Evolutionary conservation across 257 asterid species (phyloP).

Genomic region (Nicotiana noctiflora): DNA sequence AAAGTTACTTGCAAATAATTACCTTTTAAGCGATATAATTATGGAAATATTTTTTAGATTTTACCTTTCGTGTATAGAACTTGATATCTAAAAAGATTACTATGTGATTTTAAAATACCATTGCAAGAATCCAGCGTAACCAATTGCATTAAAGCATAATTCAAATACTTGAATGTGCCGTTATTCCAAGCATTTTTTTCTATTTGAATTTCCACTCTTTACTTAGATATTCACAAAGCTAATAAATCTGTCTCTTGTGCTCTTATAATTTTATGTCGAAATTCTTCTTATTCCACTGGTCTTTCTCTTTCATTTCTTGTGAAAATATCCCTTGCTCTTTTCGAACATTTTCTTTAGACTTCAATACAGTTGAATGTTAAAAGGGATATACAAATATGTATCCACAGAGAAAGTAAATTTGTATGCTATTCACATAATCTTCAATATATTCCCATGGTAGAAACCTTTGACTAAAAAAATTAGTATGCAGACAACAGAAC

Average conservation of each 20-base stretch:
- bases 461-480: not conserved
- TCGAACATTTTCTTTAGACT: not conserved
- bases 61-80: too few species aligned
- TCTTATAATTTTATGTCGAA: too few species aligned
- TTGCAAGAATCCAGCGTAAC: not conserved
- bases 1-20: too few species aligned
- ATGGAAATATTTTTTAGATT: too few species aligned
- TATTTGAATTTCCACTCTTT: too few species aligned
- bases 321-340: not conserved
- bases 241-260: too few species aligned
- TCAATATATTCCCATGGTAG: too few species aligned
- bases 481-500: not conserved
- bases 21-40: too few species aligned
- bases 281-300: not conserved
- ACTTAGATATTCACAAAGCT: too few species aligned
- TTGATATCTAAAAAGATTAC: not conserved
- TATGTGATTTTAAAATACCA: too few species aligned
- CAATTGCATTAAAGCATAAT: not conserved
- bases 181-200: too few species aligned
- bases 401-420: not conserved
- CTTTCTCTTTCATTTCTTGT: too few species aligned
- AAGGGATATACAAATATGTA: not conserved
- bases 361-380: not conserved
- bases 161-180: not conserved
- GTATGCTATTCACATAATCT: not conserved